These are phyloP conservation scores for Chalciporus chontae DNA, from an alignment of 768 basidiomycete species.

Conservation along the genomic window DNA sequence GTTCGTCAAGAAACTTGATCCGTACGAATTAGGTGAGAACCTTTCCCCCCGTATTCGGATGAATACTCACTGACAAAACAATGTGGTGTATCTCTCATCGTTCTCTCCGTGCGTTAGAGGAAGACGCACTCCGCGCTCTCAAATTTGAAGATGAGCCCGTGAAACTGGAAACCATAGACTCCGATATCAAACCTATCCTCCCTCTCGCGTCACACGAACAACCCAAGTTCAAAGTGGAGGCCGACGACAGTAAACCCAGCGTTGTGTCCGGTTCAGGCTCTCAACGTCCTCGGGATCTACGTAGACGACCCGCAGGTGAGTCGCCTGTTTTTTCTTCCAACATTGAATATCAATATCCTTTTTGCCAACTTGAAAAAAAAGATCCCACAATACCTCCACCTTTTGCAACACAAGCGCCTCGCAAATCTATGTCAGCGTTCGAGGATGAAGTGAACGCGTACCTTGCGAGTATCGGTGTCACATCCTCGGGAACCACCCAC, in stretches of 20 bases:
- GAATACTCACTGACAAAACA: not conserved
- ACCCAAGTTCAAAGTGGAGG: slow-evolving; percentile 7
- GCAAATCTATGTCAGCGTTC: not conserved
- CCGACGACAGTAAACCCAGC: not conserved
- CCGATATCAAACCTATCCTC: slow-evolving; percentile 1
- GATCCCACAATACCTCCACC: not conserved
- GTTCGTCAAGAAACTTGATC: slow-evolving; percentile 27
- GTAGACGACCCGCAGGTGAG: not conserved
- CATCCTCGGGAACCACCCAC: no score
- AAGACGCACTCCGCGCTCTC: slow-evolving; percentile 20
- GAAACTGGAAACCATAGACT: not conserved
- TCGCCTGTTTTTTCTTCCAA: not conserved
- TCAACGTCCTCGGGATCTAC: not conserved
- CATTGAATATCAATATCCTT: no score
- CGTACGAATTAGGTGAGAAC: slow-evolving; percentile 25
- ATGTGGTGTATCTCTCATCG: not conserved
- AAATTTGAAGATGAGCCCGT: slow-evolving; percentile 2
- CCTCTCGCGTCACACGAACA: not conserved
- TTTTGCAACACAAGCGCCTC: not conserved
- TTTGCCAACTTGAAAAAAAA: not conserved
- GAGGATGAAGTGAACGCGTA: slow-evolving; percentile 1
- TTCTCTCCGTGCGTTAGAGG: slow-evolving; percentile 14
- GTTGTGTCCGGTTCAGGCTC: not conserved
- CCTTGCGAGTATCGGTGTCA: no score
- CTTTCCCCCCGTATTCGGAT: not conserved